A percentile compares a stretch with the other conserved stretches of the same genome.
Evolutionary conservation across 108 stramenopile species (phyloP).

Genomic region (Nannochloropsis gaditana): DNA sequence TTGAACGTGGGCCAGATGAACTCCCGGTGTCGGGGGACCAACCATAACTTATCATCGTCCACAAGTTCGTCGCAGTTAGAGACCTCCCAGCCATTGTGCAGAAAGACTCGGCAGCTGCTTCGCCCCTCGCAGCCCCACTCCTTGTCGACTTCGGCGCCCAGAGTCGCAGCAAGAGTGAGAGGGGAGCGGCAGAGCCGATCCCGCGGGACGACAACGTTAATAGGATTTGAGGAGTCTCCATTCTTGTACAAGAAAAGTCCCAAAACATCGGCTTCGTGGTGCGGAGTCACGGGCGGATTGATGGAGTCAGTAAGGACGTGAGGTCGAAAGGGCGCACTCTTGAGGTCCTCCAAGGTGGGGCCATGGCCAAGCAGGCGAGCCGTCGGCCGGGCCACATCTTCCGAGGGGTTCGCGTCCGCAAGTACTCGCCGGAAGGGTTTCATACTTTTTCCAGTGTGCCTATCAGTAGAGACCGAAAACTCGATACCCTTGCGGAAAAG

Average conservation of each 20-base stretch:
- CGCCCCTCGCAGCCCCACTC: not conserved
- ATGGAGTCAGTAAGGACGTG: not conserved
- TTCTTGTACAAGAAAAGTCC: not conserved
- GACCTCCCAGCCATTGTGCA: constrained; percentile 17
- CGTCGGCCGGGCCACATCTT: not conserved
- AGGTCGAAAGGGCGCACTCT: not conserved
- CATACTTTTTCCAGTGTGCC: not conserved
- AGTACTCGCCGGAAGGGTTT: not conserved
- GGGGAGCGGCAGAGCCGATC: not conserved
- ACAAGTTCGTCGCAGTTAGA: not conserved
- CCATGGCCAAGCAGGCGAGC: not conserved
- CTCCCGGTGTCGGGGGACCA: constrained; percentile 7
- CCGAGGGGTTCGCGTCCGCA: not conserved
- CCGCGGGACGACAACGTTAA: not conserved
- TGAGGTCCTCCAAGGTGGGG: not conserved
- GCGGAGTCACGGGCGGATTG: constrained; percentile 8
- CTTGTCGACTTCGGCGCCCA: constrained; percentile 6
- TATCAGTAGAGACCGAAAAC: not conserved
- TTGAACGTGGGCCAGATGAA: constrained; percentile 4
- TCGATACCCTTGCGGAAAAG: not conserved
- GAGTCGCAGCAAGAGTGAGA: not conserved
- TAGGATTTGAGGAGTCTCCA: not conserved
- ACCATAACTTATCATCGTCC: not conserved
- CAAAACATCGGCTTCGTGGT: not conserved
- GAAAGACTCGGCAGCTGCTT: not conserved